A percentile compares a stretch with the other conserved stretches of the same genome.
phyloP scores from a whole-genome alignment of 2,329 filamentous ascomycete genomes.

The Aspergillus sp. region DNA sequence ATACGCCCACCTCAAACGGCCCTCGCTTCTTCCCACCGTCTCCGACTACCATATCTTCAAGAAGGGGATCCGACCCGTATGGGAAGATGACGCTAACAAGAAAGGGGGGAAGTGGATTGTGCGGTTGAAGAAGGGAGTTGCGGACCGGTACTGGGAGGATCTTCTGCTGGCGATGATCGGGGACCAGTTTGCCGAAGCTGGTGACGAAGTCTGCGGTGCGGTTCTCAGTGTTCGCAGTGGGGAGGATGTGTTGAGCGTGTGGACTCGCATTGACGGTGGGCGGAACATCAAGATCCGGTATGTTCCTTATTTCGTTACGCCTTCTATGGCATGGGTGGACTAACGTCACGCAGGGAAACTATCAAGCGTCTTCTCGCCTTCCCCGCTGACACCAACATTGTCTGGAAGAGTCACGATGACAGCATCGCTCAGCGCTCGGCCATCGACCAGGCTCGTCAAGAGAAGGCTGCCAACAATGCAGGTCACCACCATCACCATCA shows the following conservation, averaged over 20 bases:
- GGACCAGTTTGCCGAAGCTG: conserved; percentile 88
- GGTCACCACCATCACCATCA: conserved; percentile 33
- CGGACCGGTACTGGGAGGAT: conserved; percentile 96
- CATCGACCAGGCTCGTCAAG: conserved; percentile 86
- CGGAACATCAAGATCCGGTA: conserved; percentile 96
- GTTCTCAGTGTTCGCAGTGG: conserved; percentile 93
- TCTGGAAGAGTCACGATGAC: conserved; percentile 95
- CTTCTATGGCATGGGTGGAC: neutral
- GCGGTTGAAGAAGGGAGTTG: conserved; percentile 93
- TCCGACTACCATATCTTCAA: conserved; percentile 99
- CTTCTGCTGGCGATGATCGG: conserved; percentile 86
- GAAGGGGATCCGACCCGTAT: conserved; percentile 92
- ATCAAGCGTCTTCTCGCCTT: conserved; percentile 88
- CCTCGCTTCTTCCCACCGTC: conserved; percentile 82
- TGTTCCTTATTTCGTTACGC: conserved; percentile 33
- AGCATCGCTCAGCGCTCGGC: conserved; percentile 89
- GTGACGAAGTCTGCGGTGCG: conserved; percentile 91
- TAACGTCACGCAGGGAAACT: conserved; percentile 65
- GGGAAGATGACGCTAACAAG: conserved; percentile 98
- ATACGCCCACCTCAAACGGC: conserved; percentile 84
- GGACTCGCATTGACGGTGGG: conserved; percentile 90
- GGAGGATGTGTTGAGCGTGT: conserved; percentile 96
- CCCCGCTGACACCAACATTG: conserved; percentile 82
- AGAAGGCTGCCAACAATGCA: conserved; percentile 59
- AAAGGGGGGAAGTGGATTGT: conserved; percentile 97